Evolutionary conservation across 495 filamentous ascomycete species (phyloP), one percentile per base, ranked within the genome.

Genomic region (Cryomyces antarcticus): DNA sequence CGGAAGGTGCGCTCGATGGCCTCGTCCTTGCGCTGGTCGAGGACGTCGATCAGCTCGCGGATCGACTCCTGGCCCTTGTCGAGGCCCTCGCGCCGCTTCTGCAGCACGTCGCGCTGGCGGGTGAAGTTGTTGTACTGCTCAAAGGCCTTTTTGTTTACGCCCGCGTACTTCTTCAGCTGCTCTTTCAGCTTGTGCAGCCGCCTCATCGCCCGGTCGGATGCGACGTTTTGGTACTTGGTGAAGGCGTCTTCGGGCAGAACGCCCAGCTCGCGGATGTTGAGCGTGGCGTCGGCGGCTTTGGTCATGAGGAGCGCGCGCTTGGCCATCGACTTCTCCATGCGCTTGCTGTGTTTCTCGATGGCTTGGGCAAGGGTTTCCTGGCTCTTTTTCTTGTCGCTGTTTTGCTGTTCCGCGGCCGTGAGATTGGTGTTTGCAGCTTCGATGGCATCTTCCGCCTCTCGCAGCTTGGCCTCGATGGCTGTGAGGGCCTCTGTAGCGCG

Each of bases 81-180:
- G 27, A 99, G 73, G 57, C 96, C 89, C 47, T 75, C 70, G 12
- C 86, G 71, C 39, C 89, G 79, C 47, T 79, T 78, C 0, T 77
- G 77, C 6, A 99, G 67, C 4, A 73, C 75, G 39, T 93, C 83
- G 5, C 88, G 78, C 57, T 95, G 84, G 43, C 76, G 80, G 13
- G 88, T 95, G 61, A 96, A 96, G 60, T 75, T 92, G 62, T 85
- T 88, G 68, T 95, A 96, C 59, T 99, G 89, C 59, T 99, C 92
- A 49, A 95, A 93, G 0, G 89, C 89, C 59, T 99, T 99, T 64
- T 96, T 99, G 71, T 99, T 99, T 55, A 99, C 84, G 52, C 93
- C 82, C 31, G 80, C 80, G 65, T 87, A 96, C 56, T 95, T 93
- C 62, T 96, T 96, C 37, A 99, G 68, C 0, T 78, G 72, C 46